Evolutionary conservation across 768 basidiomycete genomes (phyloP).

Genomic region (Auriscalpium vulgare): DNA sequence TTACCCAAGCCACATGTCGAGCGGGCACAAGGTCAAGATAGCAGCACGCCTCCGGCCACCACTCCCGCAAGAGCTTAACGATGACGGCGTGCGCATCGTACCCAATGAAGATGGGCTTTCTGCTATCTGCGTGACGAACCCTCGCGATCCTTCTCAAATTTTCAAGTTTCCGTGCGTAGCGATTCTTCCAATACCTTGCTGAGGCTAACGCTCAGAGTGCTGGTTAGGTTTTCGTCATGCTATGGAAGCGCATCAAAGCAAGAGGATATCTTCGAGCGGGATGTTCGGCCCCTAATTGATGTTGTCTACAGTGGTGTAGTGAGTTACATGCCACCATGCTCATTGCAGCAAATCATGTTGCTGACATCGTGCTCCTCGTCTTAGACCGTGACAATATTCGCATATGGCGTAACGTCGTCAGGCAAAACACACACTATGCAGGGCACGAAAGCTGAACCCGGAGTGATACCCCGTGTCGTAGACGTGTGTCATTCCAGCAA

Average conservation of each 20-base stretch:
- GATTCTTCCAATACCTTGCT: not conserved
- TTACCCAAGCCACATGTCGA: slow-evolving; percentile 3
- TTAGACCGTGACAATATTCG: slow-evolving; percentile 81
- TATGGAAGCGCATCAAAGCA: slow-evolving; percentile 66
- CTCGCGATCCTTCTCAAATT: slow-evolving; percentile 57
- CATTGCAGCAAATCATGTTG: no score
- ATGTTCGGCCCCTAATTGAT: slow-evolving; percentile 73
- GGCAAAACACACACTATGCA: slow-evolving; percentile 95
- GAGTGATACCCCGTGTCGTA: slow-evolving; percentile 81
- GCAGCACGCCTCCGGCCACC: slow-evolving; percentile 63
- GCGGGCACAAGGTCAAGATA: slow-evolving; percentile 53
- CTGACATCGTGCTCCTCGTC: not conserved
- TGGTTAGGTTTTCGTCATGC: slow-evolving; percentile 59
- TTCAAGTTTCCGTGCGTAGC: slow-evolving; percentile 67
- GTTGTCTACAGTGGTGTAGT: slow-evolving; percentile 73
- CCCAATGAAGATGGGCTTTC: slow-evolving; percentile 33
- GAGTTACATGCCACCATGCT: slow-evolving; percentile 19
- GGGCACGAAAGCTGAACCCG: slow-evolving; percentile 63
- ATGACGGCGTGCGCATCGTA: slow-evolving; percentile 49
- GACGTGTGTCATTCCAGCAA: slow-evolving; percentile 34
- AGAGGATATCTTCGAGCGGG: slow-evolving; percentile 67
- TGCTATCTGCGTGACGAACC: slow-evolving; percentile 61
- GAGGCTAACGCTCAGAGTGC: not conserved
- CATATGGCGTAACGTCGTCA: slow-evolving; percentile 86
- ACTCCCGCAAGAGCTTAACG: slow-evolving; percentile 53